A percentile compares a stretch with the other conserved stretches of the same genome.
Evolutionary conservation across 495 filamentous ascomycete genomes (phyloP).

Genomic region (Penicillium manginii): DNA sequence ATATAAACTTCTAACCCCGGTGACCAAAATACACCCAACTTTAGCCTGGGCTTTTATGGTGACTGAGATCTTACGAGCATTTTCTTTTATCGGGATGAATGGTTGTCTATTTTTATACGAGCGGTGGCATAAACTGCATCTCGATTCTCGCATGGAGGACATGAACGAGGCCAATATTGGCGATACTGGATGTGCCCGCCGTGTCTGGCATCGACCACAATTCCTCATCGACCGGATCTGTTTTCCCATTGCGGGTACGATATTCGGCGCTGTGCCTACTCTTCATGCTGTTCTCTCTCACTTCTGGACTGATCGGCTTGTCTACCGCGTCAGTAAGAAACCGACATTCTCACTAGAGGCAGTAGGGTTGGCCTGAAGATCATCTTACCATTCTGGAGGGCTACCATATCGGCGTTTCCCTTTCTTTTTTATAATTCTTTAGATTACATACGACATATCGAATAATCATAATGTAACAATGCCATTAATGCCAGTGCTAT

Average conservation of each 20-base stretch:
- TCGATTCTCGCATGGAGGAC: slow-evolving; percentile 58
- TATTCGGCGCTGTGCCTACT: slow-evolving; percentile 65
- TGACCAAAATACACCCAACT: slow-evolving; percentile 48
- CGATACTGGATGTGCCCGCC: slow-evolving; percentile 61
- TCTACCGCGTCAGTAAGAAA: slow-evolving; percentile 71
- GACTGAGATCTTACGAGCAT: slow-evolving; percentile 59
- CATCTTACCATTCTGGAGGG: not conserved
- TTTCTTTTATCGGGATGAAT: slow-evolving; percentile 62
- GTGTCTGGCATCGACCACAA: slow-evolving; percentile 47
- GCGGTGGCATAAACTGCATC: slow-evolving; percentile 60
- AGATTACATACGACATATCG: not conserved
- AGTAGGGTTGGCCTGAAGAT: slow-evolving; percentile 14
- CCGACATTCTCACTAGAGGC: slow-evolving; percentile 33
- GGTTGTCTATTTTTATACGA: slow-evolving; percentile 65
- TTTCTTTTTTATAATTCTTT: not conserved
- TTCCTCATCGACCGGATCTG: slow-evolving; percentile 59
- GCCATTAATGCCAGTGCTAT: not conserved
- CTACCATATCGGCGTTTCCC: not conserved
- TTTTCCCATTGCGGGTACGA: slow-evolving; percentile 62
- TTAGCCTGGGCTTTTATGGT: slow-evolving; percentile 57
- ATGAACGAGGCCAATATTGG: slow-evolving; percentile 65
- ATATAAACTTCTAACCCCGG: slow-evolving; percentile 54
- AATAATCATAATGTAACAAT: not conserved
- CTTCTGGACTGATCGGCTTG: slow-evolving; percentile 67
- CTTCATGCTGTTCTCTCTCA: slow-evolving; percentile 66